A percentile compares a stretch with the other conserved stretches of the same genome.
Conservation (phyloP, 305 asterid genomes). For the Solanum hybrid region DNA sequence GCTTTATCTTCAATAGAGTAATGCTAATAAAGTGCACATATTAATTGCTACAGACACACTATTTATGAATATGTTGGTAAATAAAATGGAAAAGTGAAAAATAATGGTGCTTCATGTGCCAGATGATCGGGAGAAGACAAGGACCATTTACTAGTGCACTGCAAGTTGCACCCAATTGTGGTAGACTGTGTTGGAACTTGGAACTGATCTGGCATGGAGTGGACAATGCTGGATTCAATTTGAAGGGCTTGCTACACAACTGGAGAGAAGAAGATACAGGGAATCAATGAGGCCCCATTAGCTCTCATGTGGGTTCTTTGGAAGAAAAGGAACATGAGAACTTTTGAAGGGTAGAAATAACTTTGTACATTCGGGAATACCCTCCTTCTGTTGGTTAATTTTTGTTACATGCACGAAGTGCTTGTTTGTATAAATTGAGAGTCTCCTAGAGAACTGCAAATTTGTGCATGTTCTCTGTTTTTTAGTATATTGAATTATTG, state of each 20-base stretch:
- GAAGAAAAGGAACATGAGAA: background rate
- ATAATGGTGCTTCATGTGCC: background rate
- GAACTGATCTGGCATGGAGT: background rate
- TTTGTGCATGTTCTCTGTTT: background rate
- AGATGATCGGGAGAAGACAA: background rate
- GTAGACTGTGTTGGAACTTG: background rate
- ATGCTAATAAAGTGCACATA: background rate
- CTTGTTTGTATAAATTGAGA: background rate
- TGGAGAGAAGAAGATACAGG: background rate
- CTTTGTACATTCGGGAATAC: background rate
- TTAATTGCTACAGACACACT: background rate
- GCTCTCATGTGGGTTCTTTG: background rate
- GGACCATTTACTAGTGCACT: background rate
- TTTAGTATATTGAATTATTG: background rate
- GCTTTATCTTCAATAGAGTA: background rate
- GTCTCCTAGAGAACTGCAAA: background rate
- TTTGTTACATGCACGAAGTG: background rate
- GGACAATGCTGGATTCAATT: background rate
- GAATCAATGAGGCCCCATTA: background rate
- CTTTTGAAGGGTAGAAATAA: background rate
- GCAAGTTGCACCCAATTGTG: background rate
- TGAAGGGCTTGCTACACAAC: background rate
- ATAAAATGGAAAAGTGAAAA: background rate
- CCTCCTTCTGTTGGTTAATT: background rate
- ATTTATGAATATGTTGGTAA: background rate